Conservation (phyloP, 2,329 filamentous ascomycete genomes). For the Coccinonectria pachysandricola region DNA sequence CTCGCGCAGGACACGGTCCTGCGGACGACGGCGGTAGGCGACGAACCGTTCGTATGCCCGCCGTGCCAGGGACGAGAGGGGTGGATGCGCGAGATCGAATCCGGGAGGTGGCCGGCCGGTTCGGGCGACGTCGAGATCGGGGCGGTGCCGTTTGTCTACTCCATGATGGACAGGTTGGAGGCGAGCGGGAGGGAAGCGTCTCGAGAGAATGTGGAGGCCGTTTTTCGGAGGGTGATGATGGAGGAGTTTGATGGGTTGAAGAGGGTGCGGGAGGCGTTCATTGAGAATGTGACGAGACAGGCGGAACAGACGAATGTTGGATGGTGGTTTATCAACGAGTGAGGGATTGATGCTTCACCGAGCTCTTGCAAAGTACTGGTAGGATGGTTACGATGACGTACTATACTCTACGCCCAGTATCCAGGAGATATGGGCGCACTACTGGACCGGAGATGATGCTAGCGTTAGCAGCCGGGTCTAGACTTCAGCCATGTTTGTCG, state of each 20-base stretch:
- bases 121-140: conserved; percentile 5
- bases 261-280: conserved; percentile 1
- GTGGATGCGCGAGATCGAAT: conserved; percentile 3
- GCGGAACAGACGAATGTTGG: not conserved
- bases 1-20: no score
- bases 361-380: no score
- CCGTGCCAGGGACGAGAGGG: conserved; percentile 5
- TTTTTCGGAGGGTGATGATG: not conserved
- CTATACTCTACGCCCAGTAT: no score
- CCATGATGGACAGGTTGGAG: conserved; percentile 5
- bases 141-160: conserved; percentile 10
- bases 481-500: no score
- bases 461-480: no score
- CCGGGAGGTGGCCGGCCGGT: conserved; percentile 4
- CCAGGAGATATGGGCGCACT: no score
- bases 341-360: no score
- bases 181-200: rapidly evolving
- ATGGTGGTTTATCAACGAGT: not conserved
- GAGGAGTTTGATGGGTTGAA: conserved; percentile 5
- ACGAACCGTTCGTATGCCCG: conserved; percentile 2
- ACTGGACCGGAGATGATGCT: no score
- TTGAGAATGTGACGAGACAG: not conserved
- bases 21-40: conserved; percentile 2
- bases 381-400: no score
- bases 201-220: no score